These are phyloP conservation scores for Corylus heterophylla DNA, from an alignment of 306 rosid species.

Conservation along the genomic window DNA sequence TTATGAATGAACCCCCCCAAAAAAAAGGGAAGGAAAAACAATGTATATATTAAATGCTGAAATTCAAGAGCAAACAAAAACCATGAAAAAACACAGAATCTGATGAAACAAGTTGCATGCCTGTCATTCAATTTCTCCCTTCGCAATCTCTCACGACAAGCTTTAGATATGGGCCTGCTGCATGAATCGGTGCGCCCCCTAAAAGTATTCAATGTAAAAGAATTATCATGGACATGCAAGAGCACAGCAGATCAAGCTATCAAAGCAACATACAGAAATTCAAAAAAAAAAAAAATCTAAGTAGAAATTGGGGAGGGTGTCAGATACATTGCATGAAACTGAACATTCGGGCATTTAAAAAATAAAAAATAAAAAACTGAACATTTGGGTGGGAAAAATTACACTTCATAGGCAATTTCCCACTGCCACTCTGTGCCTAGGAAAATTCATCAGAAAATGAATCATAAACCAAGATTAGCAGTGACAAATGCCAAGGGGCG, in stretches of 20 bases:
- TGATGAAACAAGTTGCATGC: constrained; percentile 38
- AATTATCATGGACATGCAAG: constrained; percentile 9
- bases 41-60: background rate
- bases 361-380: background rate
- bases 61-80: background rate
- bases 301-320: background rate
- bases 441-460: background rate
- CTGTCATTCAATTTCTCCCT: constrained; percentile 88
- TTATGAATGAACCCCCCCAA: background rate
- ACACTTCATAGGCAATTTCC: background rate
- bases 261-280: background rate
- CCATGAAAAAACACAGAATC: background rate
- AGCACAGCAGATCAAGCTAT: background rate
- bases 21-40: background rate
- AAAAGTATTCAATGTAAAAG: constrained; percentile 20
- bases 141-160: constrained; percentile 87
- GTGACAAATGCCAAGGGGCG: background rate
- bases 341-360: background rate
- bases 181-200: constrained; percentile 62
- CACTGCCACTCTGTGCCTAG: background rate
- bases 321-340: background rate
- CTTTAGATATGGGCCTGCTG: constrained; percentile 63
- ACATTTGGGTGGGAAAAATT: background rate
- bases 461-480: background rate
- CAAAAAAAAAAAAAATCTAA: no score